Conservation (phyloP, 2,329 filamentous ascomycete species). For the Cercospora brassicicola region DNA sequence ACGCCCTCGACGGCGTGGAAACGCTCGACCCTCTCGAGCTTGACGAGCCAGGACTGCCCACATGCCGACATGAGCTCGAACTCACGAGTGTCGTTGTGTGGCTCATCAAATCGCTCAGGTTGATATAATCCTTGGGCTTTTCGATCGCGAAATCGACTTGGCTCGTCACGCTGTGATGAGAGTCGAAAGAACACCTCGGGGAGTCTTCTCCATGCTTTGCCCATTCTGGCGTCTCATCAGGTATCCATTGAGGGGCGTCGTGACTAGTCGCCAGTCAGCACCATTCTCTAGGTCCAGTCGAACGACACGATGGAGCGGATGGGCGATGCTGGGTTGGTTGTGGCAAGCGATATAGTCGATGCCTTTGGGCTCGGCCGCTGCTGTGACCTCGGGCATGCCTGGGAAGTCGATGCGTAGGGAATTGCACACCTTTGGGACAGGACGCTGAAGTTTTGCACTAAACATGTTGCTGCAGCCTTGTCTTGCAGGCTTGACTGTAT, state of each 20-base stretch:
- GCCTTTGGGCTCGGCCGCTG: conserved; percentile 8
- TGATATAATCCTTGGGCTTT: conserved; percentile 17
- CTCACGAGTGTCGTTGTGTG: background rate
- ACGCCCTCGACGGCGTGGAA: conserved; percentile 6
- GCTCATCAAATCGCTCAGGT: conserved; percentile 17
- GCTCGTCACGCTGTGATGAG: conserved; percentile 2
- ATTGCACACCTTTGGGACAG: conserved; percentile 23
- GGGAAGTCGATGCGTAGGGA: background rate
- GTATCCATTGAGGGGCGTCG: conserved; percentile 19
- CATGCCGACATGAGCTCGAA: conserved; percentile 7
- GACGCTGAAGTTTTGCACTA: conserved; percentile 20
- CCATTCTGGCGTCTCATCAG: conserved; percentile 20
- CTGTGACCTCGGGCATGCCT: background rate
- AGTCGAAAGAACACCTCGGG: conserved; percentile 20
- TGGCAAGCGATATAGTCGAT: conserved; percentile 4
- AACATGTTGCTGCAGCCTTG: conserved; percentile 22
- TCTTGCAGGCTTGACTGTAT: conserved; percentile 13
- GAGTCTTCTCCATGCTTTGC: conserved; percentile 19
- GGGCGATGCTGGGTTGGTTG: background rate
- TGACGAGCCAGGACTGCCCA: background rate
- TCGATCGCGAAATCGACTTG: conserved; percentile 18
- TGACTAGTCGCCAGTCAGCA: conserved; percentile 17
- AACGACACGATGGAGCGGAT: background rate
- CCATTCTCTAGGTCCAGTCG: conserved; percentile 3
- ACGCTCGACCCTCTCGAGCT: conserved; percentile 3